These are phyloP conservation scores for Drechmeria coniospora DNA, from an alignment of 2,329 filamentous ascomycete genomes.

Conservation along the genomic window DNA sequence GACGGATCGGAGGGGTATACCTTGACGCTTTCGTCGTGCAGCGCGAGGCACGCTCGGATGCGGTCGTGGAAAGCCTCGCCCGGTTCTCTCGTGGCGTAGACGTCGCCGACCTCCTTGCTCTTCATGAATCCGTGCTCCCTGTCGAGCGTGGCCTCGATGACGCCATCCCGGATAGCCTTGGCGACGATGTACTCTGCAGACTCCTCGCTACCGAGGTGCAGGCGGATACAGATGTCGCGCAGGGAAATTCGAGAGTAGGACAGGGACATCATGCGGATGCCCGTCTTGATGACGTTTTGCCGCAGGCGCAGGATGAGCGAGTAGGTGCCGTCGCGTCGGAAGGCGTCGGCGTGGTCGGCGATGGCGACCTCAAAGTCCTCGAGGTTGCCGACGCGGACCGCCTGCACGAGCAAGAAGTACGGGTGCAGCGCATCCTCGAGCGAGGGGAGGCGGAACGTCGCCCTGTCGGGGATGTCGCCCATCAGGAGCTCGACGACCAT, in stretches of 20 bases:
- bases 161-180: slow-evolving; percentile 93
- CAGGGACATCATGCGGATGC: slow-evolving; percentile 96
- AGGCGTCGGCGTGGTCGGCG: slow-evolving; percentile 63
- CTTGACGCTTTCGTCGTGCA: slow-evolving; percentile 98
- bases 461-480: slow-evolving; percentile 94
- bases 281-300: slow-evolving; percentile 98
- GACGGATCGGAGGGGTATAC: slow-evolving; percentile 38
- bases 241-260: slow-evolving; percentile 96
- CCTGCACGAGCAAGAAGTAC: slow-evolving; percentile 87
- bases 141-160: slow-evolving; percentile 89
- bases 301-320: slow-evolving; percentile 85
- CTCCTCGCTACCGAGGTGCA: slow-evolving; percentile 89
- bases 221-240: slow-evolving; percentile 88
- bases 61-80: slow-evolving; percentile 96
- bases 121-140: slow-evolving; percentile 96
- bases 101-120: slow-evolving; percentile 90
- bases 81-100: slow-evolving; percentile 90
- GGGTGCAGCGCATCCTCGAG: slow-evolving; percentile 80
- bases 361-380: slow-evolving; percentile 86
- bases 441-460: slow-evolving; percentile 77
- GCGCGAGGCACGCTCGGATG: slow-evolving; percentile 75
- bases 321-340: slow-evolving; percentile 89
- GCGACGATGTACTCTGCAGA: slow-evolving; percentile 98
- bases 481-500: slow-evolving; percentile 93
- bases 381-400: slow-evolving; percentile 89